Evolutionary conservation across 208 protist species (phyloP), one percentile per base, ranked within the genome.

Genomic region (Angomonas deanei): DNA sequence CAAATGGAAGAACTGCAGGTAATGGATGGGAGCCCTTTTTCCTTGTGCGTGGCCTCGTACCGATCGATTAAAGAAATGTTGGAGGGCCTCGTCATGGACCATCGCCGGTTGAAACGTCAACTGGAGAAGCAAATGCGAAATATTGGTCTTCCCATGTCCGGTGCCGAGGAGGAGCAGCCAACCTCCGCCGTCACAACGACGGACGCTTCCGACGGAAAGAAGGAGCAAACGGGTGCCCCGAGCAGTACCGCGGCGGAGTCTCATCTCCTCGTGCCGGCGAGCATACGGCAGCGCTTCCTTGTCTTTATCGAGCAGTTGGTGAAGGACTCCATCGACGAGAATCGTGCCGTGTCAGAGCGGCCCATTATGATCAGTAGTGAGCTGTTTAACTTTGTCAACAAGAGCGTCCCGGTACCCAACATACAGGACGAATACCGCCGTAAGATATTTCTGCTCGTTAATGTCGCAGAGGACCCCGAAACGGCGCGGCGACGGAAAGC

Each of bases 371-470:
- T 90, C 27, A 92, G 81, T 72, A 73, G 73, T 1, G 81, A 84
- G 55, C 77, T 94, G 21, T 87, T 86, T 62, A 64, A 67, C 42
- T 95, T 92, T 61, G 77, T 95, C 60, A 83, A 79, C 32, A 56
- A 77, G 32, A 76, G 91, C 62, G 80, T 96, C 8, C 80, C 78
- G 11, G 69, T 96, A 21, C 86, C 89, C 10, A 96, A 93, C 66
- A 92, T 96, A 53, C 89, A 96, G 50, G 89, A 96, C 66, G 86
- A 91, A 62, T 96, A 96, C 72, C 81, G 89, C 2, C 81, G 89
- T 30, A 96, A 96, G 72, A 79, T 96, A 23, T 96, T 89, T 73
- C 72, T 96, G 39, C 72, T 96, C 34, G 86, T 96, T 36, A 96
- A 96, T 56, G 84, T 96, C 21, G 73, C 84, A 10, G 81, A 88